Evolutionary conservation across 2,329 filamentous ascomycete species (phyloP).

Genomic region (Alternaria atra): DNA sequence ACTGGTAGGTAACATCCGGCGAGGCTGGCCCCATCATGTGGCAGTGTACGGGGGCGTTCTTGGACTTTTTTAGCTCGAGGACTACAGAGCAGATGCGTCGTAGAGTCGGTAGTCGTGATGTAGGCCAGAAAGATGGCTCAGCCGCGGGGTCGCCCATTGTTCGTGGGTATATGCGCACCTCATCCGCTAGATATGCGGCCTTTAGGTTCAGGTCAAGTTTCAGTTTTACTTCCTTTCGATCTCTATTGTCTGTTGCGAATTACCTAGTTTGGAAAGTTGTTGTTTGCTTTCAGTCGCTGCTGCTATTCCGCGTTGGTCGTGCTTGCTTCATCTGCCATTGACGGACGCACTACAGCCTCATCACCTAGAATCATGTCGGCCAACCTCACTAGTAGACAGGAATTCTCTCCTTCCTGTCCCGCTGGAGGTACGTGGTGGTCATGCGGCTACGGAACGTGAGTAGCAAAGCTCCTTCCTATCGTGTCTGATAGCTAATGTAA

Average conservation of each 20-base stretch:
- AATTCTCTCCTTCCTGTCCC: slow-evolving; percentile 47
- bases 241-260: background rate
- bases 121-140: background rate
- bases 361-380: slow-evolving; percentile 3
- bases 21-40: background rate
- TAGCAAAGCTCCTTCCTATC: background rate
- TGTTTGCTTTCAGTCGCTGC: background rate
- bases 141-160: background rate
- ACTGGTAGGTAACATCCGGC: background rate
- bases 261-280: background rate
- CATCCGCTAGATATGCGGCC: background rate
- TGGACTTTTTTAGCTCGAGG: background rate
- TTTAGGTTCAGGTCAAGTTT: background rate
- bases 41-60: background rate
- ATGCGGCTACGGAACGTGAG: slow-evolving; percentile 37
- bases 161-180: slow-evolving; percentile 1
- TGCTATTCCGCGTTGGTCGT: background rate
- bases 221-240: background rate
- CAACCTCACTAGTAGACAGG: slow-evolving; percentile 18
- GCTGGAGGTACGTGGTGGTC: slow-evolving; percentile 48
- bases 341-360: background rate
- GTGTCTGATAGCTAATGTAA: background rate
- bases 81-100: background rate
- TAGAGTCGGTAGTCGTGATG: background rate
- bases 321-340: background rate